Percentiles rank a stretch among this genome's conserved stretches.
phyloP scores from a whole-genome alignment of 1,139 yeast species.

The Blastobotrys buckinghamii region DNA sequence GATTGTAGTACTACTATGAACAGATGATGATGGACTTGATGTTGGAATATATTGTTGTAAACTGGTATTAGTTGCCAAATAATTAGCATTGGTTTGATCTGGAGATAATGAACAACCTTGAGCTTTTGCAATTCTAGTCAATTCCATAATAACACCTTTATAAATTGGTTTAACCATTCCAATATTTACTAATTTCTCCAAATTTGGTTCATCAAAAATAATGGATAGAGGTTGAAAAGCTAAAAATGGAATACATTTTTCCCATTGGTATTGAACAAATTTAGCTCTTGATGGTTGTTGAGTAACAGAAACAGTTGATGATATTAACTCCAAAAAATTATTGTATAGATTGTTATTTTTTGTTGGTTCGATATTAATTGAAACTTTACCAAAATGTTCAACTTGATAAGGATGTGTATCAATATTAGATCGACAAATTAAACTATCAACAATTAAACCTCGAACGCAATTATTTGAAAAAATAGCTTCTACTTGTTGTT shows the following conservation, averaged over 20 bases:
- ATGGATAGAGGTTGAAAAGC: slow-evolving; percentile 73
- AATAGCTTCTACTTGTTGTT: slow-evolving; percentile 24
- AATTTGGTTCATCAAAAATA: slow-evolving; percentile 63
- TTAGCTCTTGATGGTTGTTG: slow-evolving; percentile 25
- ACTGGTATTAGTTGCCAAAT: neutral
- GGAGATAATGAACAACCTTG: slow-evolving; percentile 6
- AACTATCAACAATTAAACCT: slow-evolving; percentile 21
- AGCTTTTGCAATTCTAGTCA: slow-evolving; percentile 57
- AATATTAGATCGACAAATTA: slow-evolving; percentile 15
- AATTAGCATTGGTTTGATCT: neutral
- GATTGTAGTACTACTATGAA: neutral
- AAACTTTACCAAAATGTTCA: slow-evolving; percentile 10
- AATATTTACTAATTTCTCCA: slow-evolving; percentile 44
- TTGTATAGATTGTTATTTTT: neutral
- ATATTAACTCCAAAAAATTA: neutral
- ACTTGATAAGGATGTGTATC: slow-evolving; percentile 7
- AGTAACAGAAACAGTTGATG: neutral
- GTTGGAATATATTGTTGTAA: neutral
- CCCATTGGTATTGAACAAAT: slow-evolving; percentile 76
- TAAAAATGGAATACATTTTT: slow-evolving; percentile 69
- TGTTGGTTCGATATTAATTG: neutral
- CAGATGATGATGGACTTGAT: slow-evolving; percentile 4
- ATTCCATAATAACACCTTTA: slow-evolving; percentile 70
- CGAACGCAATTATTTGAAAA: slow-evolving; percentile 25
- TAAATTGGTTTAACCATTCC: slow-evolving; percentile 81